A percentile compares a stretch with the other conserved stretches of the same genome.
These are phyloP conservation scores for Botrytis fragariae DNA, from an alignment of 2,329 filamentous ascomycete species.

Conservation along the genomic window DNA sequence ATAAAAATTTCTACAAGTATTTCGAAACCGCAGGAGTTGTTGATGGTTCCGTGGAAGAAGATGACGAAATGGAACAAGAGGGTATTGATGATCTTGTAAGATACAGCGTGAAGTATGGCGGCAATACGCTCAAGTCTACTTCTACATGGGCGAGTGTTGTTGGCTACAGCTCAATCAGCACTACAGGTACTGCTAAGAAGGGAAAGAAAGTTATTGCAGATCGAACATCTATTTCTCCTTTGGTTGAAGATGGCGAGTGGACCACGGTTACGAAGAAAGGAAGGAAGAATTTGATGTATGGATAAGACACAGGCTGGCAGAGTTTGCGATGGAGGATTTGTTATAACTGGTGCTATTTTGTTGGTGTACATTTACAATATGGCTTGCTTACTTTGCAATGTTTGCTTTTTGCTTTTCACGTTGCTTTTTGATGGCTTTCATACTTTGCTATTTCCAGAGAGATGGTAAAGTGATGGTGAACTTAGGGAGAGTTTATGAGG, in stretches of 20 bases:
- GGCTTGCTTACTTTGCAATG: not conserved
- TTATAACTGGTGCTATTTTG: not conserved
- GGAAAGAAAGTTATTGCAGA: not conserved
- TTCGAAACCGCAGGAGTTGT: not conserved
- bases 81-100: constrained; percentile 1
- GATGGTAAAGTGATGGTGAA: too few relatives aligned
- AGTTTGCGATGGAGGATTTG: not conserved
- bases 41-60: not conserved
- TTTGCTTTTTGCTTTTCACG: not conserved
- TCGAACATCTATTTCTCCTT: not conserved
- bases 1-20: not conserved
- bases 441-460: not conserved
- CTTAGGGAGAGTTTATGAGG: not conserved
- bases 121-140: not conserved
- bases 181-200: not conserved
- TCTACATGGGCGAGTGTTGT: not conserved
- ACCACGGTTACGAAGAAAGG: constrained; percentile 15
- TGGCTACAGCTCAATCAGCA: not conserved
- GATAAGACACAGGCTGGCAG: not conserved
- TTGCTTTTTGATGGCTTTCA: not conserved
- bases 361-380: constrained; percentile 2
- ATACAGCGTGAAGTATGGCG: not conserved
- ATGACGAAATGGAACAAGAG: not conserved
- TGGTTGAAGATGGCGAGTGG: constrained; percentile 4
- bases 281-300: constrained; percentile 9